A percentile compares a stretch with the other conserved stretches of the same genome.
These are phyloP conservation scores for Podospora pseudocomata DNA, from an alignment of 495 filamentous ascomycete genomes.

Conservation along the genomic window DNA sequence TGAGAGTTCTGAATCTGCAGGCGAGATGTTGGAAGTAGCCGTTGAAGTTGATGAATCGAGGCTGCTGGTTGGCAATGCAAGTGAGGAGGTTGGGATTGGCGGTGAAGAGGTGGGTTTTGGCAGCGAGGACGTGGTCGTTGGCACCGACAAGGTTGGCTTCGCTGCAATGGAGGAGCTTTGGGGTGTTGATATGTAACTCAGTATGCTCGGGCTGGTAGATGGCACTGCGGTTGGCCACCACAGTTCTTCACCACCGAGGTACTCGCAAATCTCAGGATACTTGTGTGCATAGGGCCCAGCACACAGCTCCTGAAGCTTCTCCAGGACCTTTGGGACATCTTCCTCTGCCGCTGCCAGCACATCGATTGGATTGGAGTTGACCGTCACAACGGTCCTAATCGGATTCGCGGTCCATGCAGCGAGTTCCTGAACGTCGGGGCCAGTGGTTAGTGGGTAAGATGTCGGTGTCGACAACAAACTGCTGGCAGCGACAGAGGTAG, in stretches of 20 bases:
- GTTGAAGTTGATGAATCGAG: background rate
- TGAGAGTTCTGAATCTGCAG: background rate
- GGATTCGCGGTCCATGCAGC: constrained; percentile 2
- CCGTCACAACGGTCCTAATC: constrained; percentile 21
- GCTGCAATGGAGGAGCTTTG: background rate
- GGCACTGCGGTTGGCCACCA: background rate
- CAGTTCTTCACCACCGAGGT: background rate
- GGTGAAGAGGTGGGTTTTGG: background rate
- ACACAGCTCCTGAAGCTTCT: constrained; percentile 20
- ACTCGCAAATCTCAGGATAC: constrained; percentile 24
- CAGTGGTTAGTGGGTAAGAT: background rate
- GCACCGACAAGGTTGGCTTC: background rate
- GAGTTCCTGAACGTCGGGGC: background rate
- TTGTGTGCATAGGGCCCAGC: constrained; percentile 13
- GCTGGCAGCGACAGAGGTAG: background rate
- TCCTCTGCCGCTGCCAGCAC: constrained; percentile 17
- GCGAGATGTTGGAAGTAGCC: background rate
- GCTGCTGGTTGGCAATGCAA: background rate
- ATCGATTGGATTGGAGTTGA: constrained; percentile 20
- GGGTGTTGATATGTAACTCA: background rate
- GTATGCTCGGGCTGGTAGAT: background rate
- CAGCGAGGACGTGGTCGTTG: background rate
- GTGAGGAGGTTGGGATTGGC: background rate
- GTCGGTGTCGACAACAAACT: background rate
- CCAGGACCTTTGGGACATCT: constrained; percentile 21